Percentiles rank a stretch among this genome's conserved stretches.
Evolutionary conservation across 352 stramenopile genomes (phyloP).

Genomic region (Phytophthora fragariaefolia): DNA sequence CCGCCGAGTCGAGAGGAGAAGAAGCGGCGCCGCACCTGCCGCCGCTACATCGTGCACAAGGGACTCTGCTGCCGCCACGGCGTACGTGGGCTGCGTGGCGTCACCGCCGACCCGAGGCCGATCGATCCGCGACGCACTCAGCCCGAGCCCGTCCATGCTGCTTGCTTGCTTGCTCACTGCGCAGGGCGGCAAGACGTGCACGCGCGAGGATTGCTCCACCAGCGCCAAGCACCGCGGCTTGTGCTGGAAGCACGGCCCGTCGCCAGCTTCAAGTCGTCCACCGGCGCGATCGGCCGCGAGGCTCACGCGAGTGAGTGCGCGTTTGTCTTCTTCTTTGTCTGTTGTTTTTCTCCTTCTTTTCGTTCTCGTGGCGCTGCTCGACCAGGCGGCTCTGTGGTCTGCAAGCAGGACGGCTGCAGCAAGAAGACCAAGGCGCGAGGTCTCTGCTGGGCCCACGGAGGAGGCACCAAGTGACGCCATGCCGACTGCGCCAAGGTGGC

Average conservation of each 20-base stretch:
- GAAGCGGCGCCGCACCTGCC: slow-evolving; percentile 39
- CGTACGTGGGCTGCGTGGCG: slow-evolving; percentile 23
- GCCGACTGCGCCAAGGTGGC: slow-evolving; percentile 58
- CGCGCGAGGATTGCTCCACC: slow-evolving; percentile 31
- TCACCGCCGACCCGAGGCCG: neutral
- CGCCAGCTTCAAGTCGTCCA: neutral
- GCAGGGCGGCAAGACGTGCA: slow-evolving; percentile 51
- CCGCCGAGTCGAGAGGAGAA: too few species aligned
- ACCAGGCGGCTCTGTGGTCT: slow-evolving; percentile 49
- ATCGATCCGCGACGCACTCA: too few species aligned
- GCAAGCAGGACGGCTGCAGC: slow-evolving; percentile 54
- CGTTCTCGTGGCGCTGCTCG: neutral
- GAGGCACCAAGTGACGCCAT: slow-evolving; percentile 40
- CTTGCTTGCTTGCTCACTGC: slow-evolving; percentile 1
- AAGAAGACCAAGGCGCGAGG: slow-evolving; percentile 52
- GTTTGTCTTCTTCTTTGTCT: too few species aligned
- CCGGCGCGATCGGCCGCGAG: neutral
- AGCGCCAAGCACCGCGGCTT: slow-evolving; percentile 40
- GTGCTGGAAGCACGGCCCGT: slow-evolving; percentile 24
- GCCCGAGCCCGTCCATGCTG: neutral
- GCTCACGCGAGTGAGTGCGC: neutral
- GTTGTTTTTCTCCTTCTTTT: neutral
- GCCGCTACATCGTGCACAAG: slow-evolving; percentile 57
- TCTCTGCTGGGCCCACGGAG: slow-evolving; percentile 49
- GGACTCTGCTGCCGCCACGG: slow-evolving; percentile 57